A percentile compares a stretch with the other conserved stretches of the same genome.
Evolutionary conservation across 1,139 yeast genomes (phyloP).

Genomic region (Groenewaldozyma auringiensis): DNA sequence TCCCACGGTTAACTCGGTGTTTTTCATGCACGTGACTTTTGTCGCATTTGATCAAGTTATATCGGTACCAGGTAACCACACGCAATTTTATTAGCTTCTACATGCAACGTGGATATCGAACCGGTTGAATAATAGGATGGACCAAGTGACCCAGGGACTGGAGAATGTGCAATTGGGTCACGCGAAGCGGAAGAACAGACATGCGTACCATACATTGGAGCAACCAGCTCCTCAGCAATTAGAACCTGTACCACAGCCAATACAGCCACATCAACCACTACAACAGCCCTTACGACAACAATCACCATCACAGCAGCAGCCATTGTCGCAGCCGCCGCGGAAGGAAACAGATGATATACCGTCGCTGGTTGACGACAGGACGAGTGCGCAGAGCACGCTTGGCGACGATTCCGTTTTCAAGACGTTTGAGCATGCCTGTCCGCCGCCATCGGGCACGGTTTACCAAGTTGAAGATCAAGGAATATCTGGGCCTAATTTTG

Average conservation of each 20-base stretch:
- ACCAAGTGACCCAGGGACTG: conserved; percentile 5
- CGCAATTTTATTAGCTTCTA: too few species aligned
- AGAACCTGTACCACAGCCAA: neutral
- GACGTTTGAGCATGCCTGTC: conserved; percentile 67
- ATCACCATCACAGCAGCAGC: neutral
- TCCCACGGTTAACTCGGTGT: too few species aligned
- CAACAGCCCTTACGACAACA: neutral
- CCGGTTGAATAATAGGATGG: too few species aligned
- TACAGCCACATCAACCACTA: neutral
- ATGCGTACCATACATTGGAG: conserved; percentile 10
- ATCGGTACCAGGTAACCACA: too few species aligned
- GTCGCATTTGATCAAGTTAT: too few species aligned
- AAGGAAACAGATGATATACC: conserved; percentile 29
- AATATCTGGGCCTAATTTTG: conserved; percentile 69
- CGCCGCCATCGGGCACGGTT: conserved; percentile 76
- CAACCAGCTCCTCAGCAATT: neutral
- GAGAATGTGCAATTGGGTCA: conserved; percentile 3
- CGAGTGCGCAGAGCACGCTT: conserved; percentile 44
- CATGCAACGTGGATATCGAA: too few species aligned
- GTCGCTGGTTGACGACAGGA: conserved; percentile 51
- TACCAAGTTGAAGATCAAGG: conserved; percentile 74
- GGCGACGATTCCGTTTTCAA: conserved; percentile 42
- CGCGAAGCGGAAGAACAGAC: conserved; percentile 5
- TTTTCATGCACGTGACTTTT: too few species aligned
- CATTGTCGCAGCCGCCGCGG: neutral